phyloP scores from a whole-genome alignment of 1,139 yeast genomes.

The Blastobotrys ciferrii region DNA sequence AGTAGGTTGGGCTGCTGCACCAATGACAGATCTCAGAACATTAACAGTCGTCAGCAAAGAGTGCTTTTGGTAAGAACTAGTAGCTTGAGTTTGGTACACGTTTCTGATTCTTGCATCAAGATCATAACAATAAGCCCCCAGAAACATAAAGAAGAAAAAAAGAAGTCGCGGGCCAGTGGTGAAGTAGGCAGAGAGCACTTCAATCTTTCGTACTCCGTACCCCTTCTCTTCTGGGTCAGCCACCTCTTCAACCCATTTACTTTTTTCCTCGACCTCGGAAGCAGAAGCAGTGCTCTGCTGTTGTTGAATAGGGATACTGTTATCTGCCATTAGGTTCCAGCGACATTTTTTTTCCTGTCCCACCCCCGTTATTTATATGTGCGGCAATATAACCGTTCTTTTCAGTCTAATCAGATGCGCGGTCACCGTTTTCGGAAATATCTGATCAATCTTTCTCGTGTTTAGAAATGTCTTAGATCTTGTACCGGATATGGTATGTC shows the following conservation, averaged over 20 bases:
- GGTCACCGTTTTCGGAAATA: background rate
- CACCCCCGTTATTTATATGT: too few species aligned
- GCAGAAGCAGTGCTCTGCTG: too few species aligned
- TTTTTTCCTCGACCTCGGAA: background rate
- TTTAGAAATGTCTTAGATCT: background rate
- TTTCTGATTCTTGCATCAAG: constrained; percentile 55
- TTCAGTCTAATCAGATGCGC: background rate
- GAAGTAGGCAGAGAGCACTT: constrained; percentile 37
- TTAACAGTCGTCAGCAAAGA: constrained; percentile 63
- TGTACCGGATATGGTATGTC: background rate
- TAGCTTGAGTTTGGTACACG: constrained; percentile 53
- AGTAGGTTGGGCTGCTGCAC: constrained; percentile 69
- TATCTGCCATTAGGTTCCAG: too few species aligned
- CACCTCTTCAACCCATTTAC: background rate
- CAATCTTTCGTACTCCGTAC: constrained; percentile 38
- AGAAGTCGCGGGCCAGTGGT: constrained; percentile 35
- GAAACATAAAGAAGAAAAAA: constrained; percentile 51
- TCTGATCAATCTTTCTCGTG: background rate
- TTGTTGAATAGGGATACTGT: too few species aligned
- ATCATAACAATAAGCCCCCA: constrained; percentile 63
- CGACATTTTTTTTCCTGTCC: too few species aligned
- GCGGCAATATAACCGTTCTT: background rate
- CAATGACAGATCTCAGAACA: constrained; percentile 60
- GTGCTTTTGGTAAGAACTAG: constrained; percentile 54
- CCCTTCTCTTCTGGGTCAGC: background rate